Evolutionary conservation across 202 grass and related monocot species (phyloP).

Genomic region (Panicum virgatum): DNA sequence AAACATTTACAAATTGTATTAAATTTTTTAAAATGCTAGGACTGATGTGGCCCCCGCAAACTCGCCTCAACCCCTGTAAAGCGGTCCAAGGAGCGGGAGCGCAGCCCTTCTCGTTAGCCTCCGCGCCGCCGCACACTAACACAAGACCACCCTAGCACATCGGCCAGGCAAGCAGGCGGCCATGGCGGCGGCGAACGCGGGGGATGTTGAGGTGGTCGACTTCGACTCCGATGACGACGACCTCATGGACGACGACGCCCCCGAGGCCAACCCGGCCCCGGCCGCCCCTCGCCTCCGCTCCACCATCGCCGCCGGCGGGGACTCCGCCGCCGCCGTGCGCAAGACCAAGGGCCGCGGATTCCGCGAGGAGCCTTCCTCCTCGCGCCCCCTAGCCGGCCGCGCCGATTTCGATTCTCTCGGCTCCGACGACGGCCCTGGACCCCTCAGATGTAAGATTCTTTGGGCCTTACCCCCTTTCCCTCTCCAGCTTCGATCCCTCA

Average conservation of each 20-base stretch:
- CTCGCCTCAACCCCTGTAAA: too few relatives aligned
- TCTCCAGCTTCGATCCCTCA: neutral
- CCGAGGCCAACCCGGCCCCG: conserved; percentile 2
- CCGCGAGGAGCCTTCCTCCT: conserved; percentile 46
- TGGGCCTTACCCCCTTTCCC: neutral
- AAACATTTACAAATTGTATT: too few relatives aligned
- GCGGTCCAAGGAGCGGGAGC: too few relatives aligned
- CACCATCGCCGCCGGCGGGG: conserved; percentile 45
- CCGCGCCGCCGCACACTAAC: neutral
- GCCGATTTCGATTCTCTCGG: conserved; percentile 57
- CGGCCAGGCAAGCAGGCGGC: neutral
- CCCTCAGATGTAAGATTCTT: conserved; percentile 52
- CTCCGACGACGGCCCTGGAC: conserved; percentile 55
- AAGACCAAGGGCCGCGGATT: conserved; percentile 66
- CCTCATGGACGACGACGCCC: conserved; percentile 52
- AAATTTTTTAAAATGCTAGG: too few relatives aligned
- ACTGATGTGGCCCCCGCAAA: too few relatives aligned
- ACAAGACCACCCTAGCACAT: neutral
- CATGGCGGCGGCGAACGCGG: conserved; percentile 30
- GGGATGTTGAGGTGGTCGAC: conserved; percentile 40
- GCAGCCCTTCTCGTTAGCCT: neutral
- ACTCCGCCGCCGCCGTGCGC: conserved; percentile 12
- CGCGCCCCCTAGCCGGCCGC: conserved; percentile 20
- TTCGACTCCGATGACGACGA: conserved; percentile 55
- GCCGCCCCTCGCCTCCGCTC: conserved; percentile 57